Percentiles rank a stretch among this genome's conserved stretches.
phyloP scores from a whole-genome alignment of 2,329 filamentous ascomycete genomes.

The Mariannaea elegans region DNA sequence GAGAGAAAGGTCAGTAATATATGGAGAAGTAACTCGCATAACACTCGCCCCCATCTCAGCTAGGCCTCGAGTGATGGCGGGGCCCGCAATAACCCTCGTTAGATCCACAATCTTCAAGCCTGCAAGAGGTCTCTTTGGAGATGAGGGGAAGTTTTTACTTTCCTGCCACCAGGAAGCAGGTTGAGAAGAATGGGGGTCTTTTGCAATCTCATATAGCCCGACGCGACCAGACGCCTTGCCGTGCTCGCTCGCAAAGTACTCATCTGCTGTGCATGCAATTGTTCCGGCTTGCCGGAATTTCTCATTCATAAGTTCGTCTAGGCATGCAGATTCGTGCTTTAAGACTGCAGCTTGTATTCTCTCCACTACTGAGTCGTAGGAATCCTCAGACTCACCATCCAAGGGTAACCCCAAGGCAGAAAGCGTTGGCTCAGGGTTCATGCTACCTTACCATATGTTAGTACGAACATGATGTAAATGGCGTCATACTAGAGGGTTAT shows the following conservation, averaged over 20 bases:
- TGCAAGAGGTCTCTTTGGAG: conserved; percentile 54
- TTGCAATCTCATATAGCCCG: neutral
- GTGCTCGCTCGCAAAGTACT: conserved; percentile 2
- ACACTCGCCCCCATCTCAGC: conserved; percentile 58
- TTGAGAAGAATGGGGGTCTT: conserved; percentile 29
- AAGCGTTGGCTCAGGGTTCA: neutral
- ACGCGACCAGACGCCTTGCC: neutral
- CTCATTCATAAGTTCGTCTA: too few relatives aligned
- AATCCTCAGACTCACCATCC: too few relatives aligned
- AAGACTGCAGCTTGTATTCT: too few relatives aligned
- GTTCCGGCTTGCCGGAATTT: neutral
- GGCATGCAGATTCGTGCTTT: too few relatives aligned
- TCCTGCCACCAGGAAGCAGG: conserved; percentile 53
- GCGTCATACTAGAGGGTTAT: too few relatives aligned
- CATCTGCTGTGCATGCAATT: neutral
- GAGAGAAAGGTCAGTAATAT: conserved; percentile 50
- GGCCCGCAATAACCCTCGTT: conserved; percentile 58
- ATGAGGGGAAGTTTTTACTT: conserved; percentile 40
- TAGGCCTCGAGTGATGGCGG: conserved; percentile 51
- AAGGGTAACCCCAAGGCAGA: neutral
- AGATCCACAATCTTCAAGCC: conserved; percentile 59
- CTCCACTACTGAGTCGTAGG: too few relatives aligned
- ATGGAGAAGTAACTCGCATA: conserved; percentile 52
- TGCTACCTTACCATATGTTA: too few relatives aligned
- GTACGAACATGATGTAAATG: too few relatives aligned